Conservation (phyloP, 306 rosid species). For the Oxytropis ochrocephala region DNA sequence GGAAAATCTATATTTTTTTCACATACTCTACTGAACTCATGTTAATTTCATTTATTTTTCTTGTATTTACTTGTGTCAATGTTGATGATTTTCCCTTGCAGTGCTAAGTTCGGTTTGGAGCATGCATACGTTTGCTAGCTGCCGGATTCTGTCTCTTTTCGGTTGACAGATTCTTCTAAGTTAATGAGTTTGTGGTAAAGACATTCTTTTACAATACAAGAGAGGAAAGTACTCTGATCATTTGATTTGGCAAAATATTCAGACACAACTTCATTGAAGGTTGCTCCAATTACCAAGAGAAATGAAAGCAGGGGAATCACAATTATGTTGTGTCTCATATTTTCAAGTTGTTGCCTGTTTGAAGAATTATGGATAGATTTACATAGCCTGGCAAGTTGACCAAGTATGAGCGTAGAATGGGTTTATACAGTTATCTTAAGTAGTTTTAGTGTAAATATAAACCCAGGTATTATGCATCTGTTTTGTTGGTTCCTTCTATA, state of each 20-base stretch:
- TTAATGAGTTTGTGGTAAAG: conserved; percentile 30
- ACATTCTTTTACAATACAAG: conserved; percentile 25
- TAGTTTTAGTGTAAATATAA: conserved; percentile 41
- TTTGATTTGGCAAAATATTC: conserved; percentile 31
- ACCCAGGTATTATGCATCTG: conserved; percentile 21
- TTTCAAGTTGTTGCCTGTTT: conserved; percentile 17
- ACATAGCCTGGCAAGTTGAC: conserved; percentile 25
- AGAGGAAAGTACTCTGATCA: conserved; percentile 30
- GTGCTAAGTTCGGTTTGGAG: conserved; percentile 48
- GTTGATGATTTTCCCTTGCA: conserved; percentile 43
- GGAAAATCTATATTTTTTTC: not conserved
- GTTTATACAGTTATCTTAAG: conserved; percentile 21
- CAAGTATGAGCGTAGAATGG: conserved; percentile 21
- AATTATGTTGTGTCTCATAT: conserved; percentile 13
- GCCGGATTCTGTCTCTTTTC: conserved; percentile 44
- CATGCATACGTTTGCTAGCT: conserved; percentile 39
- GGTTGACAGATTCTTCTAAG: conserved; percentile 38
- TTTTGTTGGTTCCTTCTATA: conserved; percentile 17
- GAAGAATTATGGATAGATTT: conserved; percentile 30
- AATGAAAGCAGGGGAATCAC: conserved; percentile 18
- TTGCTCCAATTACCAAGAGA: conserved; percentile 13
- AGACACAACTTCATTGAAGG: conserved; percentile 31
- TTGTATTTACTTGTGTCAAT: conserved; percentile 14
- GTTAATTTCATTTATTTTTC: not conserved
- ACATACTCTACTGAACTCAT: not conserved